Percentiles rank a stretch among this genome's conserved stretches.
Evolutionary conservation across 2,329 filamentous ascomycete species (phyloP).

Genomic region (Pestalotiopsis sp.): DNA sequence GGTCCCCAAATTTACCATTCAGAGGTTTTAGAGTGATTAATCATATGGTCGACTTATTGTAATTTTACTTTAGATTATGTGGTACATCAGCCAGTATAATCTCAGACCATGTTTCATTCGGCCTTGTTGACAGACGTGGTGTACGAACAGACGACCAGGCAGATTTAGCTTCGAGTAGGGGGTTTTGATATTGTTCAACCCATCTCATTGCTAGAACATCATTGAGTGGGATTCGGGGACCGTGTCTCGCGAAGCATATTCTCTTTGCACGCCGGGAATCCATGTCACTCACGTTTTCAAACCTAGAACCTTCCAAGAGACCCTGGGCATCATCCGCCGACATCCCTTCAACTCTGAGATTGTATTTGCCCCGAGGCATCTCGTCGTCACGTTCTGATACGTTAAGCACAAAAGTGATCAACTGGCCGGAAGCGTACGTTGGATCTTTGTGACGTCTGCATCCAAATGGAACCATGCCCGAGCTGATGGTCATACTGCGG

Average conservation of each 20-base stretch:
- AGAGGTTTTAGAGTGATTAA: not conserved
- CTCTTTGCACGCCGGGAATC: too few species aligned
- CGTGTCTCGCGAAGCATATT: too few species aligned
- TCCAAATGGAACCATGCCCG: slow-evolving; percentile 7
- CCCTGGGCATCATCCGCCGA: not conserved
- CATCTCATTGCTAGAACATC: too few species aligned
- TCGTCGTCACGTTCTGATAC: slow-evolving; percentile 13
- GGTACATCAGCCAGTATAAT: too few species aligned
- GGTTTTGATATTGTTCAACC: too few species aligned
- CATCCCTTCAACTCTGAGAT: not conserved
- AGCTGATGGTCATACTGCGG: slow-evolving; percentile 1
- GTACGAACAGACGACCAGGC: too few species aligned
- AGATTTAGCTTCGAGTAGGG: too few species aligned
- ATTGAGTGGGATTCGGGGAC: too few species aligned
- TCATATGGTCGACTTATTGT: not conserved
- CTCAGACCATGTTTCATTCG: too few species aligned
- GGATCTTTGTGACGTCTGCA: not conserved
- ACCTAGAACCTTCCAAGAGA: not conserved
- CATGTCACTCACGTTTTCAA: too few species aligned
- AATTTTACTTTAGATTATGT: not conserved
- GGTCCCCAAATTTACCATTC: not conserved
- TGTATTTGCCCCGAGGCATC: slow-evolving; percentile 41
- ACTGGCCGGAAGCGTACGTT: slow-evolving; percentile 6
- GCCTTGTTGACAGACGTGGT: too few species aligned
- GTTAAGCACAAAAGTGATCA: slow-evolving; percentile 10